Base-by-base conservation (phyloP, 805 yeast species). In the Saccharomycopsis fibuligera region DNA sequence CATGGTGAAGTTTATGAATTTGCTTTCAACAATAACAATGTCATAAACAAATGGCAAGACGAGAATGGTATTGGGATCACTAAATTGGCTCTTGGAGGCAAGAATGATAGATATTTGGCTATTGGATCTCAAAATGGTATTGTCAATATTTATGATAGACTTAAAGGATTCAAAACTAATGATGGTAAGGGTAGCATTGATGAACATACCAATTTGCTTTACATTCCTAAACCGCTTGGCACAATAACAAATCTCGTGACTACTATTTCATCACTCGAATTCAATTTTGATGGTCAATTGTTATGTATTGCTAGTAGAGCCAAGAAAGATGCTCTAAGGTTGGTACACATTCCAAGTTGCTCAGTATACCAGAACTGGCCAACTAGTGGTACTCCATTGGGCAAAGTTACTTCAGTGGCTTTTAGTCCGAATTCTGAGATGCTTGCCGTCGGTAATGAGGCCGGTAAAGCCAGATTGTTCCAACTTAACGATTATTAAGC, bases 301-400 rank as follows among this genome's bases (percentile, higher is more conserved):
- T 68, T 93, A 54, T 84, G 88, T 58, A 75, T 90, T 54, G 91
- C 96, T 0, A 85, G 98, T 40, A 74, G 95, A 58, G 88, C 83
- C 4, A 80, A 82, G 68, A 80, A 83, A 58, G 98, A 93, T 64
- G 86, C 96, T 2, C 70, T 93, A 53, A 76, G 90, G 59, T 63
- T 93, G 55, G 90, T 88, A 10, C 98, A 93, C 62, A 66, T 91
- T 49, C 96, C 97, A 21, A 75, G 86, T 23, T 87, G 91, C 55
- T 77, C 86, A 17, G 96, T 87, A 5, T 93, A 81, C 67, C 73
- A 81, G 43, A 93, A 93, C 69, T 93, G 99, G 99, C 99, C 99
- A 16, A 93, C 98, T 1, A 81, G 91, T 45, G 89, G 89, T 4
- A 91, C 99, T 0, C 98, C 99, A 9, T 74, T 93, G 56, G 99